Conservation (phyloP, 2,329 filamentous ascomycete genomes). For the Clarireedia sp. region DNA sequence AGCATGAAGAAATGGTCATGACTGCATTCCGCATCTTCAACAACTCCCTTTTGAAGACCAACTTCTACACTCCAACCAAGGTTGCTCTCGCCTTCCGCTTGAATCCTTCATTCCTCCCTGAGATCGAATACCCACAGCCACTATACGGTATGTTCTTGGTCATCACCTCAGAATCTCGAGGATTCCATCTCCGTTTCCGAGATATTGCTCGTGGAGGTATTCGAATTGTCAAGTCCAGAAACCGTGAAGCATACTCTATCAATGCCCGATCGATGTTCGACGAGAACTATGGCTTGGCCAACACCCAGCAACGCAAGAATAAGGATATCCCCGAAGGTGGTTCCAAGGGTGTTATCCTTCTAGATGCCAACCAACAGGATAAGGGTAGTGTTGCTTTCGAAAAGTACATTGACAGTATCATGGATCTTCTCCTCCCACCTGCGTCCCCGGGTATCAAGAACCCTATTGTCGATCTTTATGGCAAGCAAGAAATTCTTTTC, state of each 20-base stretch:
- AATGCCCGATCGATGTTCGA: constrained; percentile 96
- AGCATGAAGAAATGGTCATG: constrained; percentile 98
- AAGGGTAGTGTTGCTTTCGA: constrained; percentile 89
- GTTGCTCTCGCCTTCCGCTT: constrained; percentile 95
- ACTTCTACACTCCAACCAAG: constrained; percentile 91
- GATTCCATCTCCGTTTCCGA: constrained; percentile 95
- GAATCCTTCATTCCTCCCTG: constrained; percentile 79
- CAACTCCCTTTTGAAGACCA: constrained; percentile 87
- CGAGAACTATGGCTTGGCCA: constrained; percentile 97
- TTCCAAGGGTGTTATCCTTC: constrained; percentile 92
- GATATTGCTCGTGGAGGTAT: constrained; percentile 97
- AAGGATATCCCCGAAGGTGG: constrained; percentile 99
- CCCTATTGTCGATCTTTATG: constrained; percentile 90
- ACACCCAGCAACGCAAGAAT: constrained; percentile 99
- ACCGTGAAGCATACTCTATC: constrained; percentile 91
- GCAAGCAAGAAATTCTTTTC: constrained; percentile 94
- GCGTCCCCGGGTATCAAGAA: constrained; percentile 97
- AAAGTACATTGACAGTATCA: constrained; percentile 98
- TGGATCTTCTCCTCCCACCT: constrained; percentile 86
- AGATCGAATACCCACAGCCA: constrained; percentile 85
- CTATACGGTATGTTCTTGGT: constrained; percentile 98
- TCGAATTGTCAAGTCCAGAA: constrained; percentile 95
- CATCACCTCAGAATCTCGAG: constrained; percentile 91
- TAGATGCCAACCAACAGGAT: constrained; percentile 91
- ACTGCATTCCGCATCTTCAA: constrained; percentile 95